A percentile compares a stretch with the other conserved stretches of the same genome.
Evolutionary conservation across 805 yeast species (phyloP).

Genomic region (Wickerhamomyces silvicola): DNA sequence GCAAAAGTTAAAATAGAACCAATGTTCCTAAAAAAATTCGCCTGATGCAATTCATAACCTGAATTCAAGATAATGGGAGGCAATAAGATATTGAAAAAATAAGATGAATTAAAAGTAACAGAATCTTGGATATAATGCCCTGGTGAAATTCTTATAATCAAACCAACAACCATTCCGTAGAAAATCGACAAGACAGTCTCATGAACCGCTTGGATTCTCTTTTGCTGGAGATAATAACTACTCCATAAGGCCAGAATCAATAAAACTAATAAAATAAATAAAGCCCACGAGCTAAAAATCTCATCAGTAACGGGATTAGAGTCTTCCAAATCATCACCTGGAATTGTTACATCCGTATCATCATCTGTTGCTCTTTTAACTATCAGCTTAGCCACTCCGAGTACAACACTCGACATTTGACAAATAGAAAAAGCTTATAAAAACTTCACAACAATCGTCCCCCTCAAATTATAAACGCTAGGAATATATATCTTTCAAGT

Average conservation of each 20-base stretch:
- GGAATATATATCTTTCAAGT: too few relatives aligned
- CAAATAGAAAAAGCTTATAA: too few relatives aligned
- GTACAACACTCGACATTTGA: slow-evolving; percentile 20
- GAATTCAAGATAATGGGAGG: slow-evolving; percentile 97
- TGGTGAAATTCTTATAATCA: slow-evolving; percentile 83
- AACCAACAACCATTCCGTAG: slow-evolving; percentile 94
- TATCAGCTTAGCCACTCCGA: slow-evolving; percentile 17
- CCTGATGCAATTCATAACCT: slow-evolving; percentile 95
- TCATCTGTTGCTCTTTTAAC: slow-evolving; percentile 21
- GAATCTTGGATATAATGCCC: slow-evolving; percentile 97
- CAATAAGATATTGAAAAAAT: slow-evolving; percentile 85
- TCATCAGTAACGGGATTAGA: slow-evolving; percentile 89
- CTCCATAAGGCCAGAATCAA: slow-evolving; percentile 92
- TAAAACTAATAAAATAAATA: slow-evolving; percentile 75
- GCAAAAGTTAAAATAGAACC: slow-evolving; percentile 91
- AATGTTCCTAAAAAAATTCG: slow-evolving; percentile 86
- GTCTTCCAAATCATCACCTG: slow-evolving; percentile 49
- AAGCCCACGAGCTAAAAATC: slow-evolving; percentile 95
- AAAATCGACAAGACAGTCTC: slow-evolving; percentile 95
- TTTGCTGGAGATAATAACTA: slow-evolving; percentile 84
- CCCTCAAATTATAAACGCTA: too few relatives aligned
- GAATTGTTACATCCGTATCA: slow-evolving; percentile 28
- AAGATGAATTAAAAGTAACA: slow-evolving; percentile 89
- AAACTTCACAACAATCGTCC: too few relatives aligned
- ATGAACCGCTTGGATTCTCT: slow-evolving; percentile 90